Evolutionary conservation across 1,139 yeast genomes (phyloP).

Genomic region (Saccharomyces hybrid): DNA sequence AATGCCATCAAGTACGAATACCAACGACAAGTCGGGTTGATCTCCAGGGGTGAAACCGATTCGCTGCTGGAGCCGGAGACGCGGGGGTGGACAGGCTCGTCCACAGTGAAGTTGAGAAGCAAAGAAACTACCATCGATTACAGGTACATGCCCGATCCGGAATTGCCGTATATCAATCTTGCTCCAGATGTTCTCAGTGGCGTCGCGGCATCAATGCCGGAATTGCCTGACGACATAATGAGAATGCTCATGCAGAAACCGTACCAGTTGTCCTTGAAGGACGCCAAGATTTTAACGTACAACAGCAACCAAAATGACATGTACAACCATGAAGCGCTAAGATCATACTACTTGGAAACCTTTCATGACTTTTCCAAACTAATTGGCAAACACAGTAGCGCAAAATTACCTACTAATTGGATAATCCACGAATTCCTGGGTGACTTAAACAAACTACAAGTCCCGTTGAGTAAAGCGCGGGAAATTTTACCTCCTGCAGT

Average conservation of each 20-base stretch:
- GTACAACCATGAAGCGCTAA: conserved; percentile 36
- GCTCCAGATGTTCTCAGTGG: conserved; percentile 36
- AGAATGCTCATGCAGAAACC: conserved; percentile 44
- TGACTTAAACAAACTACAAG: conserved; percentile 48
- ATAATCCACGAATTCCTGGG: conserved; percentile 77
- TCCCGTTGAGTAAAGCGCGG: conserved; percentile 33
- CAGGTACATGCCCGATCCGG: conserved; percentile 92
- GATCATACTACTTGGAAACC: conserved; percentile 47
- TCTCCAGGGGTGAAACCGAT: conserved; percentile 35
- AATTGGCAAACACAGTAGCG: conserved; percentile 25
- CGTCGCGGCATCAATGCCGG: conserved; percentile 44
- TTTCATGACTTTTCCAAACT: conserved; percentile 20
- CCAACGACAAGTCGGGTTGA: conserved; percentile 49
- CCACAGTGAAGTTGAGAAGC: conserved; percentile 57
- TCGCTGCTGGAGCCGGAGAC: conserved; percentile 56
- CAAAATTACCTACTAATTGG: conserved; percentile 64
- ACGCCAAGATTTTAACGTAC: conserved; percentile 33
- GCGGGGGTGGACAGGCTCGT: conserved; percentile 81
- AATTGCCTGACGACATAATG: conserved; percentile 55
- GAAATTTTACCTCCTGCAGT: conserved; percentile 34
- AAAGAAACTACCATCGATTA: conserved; percentile 84
- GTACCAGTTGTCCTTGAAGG: conserved; percentile 56
- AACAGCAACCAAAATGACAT: conserved; percentile 23
- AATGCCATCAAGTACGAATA: conserved; percentile 75
- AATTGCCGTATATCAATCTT: conserved; percentile 54